Conservation (phyloP, 805 yeast genomes). For the Candida gorgasii region DNA sequence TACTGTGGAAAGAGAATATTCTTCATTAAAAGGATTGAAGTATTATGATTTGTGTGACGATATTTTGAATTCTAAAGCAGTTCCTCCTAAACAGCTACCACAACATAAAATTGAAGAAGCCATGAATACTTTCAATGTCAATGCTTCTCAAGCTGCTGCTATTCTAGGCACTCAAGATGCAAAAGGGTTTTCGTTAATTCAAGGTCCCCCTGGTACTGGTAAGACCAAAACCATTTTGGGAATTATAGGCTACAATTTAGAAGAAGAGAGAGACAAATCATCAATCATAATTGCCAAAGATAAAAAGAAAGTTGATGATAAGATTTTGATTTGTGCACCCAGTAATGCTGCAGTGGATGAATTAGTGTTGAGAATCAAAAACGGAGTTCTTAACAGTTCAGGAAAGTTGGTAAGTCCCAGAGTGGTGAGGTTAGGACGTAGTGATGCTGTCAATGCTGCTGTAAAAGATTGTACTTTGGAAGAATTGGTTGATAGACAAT, state of each 20-base stretch:
- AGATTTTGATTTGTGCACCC: conserved; percentile 92
- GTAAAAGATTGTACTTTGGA: conserved; percentile 85
- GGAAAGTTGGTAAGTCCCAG: conserved; percentile 60
- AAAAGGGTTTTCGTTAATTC: conserved; percentile 85
- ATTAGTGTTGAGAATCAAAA: conserved; percentile 74
- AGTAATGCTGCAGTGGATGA: conserved; percentile 99
- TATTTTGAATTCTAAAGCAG: conserved; percentile 68
- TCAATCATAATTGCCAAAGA: conserved; percentile 16
- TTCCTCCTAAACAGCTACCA: conserved; percentile 34
- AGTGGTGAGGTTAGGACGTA: conserved; percentile 83
- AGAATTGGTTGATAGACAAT: conserved; percentile 71
- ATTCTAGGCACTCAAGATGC: conserved; percentile 68
- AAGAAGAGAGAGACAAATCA: conserved; percentile 12
- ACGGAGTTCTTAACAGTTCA: conserved; percentile 60
- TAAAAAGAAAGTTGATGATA: conserved; percentile 23
- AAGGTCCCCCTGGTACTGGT: conserved; percentile 99
- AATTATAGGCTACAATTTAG: conserved; percentile 74
- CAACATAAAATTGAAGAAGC: conserved; percentile 41
- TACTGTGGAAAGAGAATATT: conserved; percentile 89
- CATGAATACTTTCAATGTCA: conserved; percentile 57
- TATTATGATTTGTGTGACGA: conserved; percentile 75
- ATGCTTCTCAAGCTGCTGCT: conserved; percentile 89
- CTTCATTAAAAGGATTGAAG: conserved; percentile 77
- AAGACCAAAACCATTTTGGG: conserved; percentile 96
- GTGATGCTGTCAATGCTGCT: conserved; percentile 81